phyloP scores from a whole-genome alignment of 1,284 basidiomycete genomes.

The Gymnopus androsaceus region DNA sequence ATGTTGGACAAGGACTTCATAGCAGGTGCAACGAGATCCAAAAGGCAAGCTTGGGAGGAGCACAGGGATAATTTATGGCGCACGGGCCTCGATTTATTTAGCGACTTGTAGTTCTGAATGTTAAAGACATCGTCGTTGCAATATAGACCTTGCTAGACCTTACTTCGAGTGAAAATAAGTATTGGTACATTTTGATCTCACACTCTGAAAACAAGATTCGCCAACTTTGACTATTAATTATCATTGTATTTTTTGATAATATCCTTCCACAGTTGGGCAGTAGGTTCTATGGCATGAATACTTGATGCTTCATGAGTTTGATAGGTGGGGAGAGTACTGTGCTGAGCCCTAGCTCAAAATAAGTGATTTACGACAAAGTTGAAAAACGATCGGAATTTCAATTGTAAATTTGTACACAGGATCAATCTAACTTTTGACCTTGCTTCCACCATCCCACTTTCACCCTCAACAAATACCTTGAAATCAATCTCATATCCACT shows the following conservation, averaged over 20 bases:
- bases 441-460: too few relatives aligned
- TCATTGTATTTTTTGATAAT: background rate
- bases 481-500: background rate
- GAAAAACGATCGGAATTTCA: background rate
- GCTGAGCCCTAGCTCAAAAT: background rate
- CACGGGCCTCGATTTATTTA: background rate
- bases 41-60: background rate
- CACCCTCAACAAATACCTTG: too few relatives aligned
- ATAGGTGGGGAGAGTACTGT: background rate
- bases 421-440: too few relatives aligned
- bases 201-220: background rate
- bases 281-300: background rate
- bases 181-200: background rate
- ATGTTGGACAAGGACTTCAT: slow-evolving; percentile 6
- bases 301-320: background rate
- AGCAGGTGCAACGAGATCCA: background rate
- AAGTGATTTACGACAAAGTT: background rate
- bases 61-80: slow-evolving; percentile 3
- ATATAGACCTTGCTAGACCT: too few relatives aligned
- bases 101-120: background rate
- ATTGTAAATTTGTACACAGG: too few relatives aligned
- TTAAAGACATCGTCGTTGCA: background rate
- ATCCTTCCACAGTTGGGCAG: background rate
- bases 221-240: background rate
- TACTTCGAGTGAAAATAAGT: too few relatives aligned